Evolutionary conservation across 352 stramenopile species (phyloP).

Genomic region (Albugo laibachii): DNA sequence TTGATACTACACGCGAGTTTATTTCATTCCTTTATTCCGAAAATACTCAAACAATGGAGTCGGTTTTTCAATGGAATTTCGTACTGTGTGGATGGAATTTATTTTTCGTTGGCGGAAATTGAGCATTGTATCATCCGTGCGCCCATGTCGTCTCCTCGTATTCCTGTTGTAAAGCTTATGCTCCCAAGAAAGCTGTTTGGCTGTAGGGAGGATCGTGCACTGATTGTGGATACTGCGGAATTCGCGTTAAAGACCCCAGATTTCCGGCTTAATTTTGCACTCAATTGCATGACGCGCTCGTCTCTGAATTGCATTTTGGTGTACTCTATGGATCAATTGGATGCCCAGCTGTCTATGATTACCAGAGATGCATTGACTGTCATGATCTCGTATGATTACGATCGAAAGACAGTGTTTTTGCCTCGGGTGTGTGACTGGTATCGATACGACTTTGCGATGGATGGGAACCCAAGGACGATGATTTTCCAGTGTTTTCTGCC

Average conservation of each 20-base stretch:
- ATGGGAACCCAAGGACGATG: not conserved
- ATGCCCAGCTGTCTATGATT: constrained; percentile 22
- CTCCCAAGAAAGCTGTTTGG: constrained; percentile 16
- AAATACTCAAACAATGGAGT: constrained; percentile 25
- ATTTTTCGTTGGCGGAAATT: constrained; percentile 31
- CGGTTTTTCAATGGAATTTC: constrained; percentile 37
- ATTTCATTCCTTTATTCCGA: constrained; percentile 16
- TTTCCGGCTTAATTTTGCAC: constrained; percentile 33
- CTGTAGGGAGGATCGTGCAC: constrained; percentile 7
- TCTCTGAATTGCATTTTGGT: constrained; percentile 18
- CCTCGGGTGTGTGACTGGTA: constrained; percentile 44
- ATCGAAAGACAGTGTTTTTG: constrained; percentile 11
- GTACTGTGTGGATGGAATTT: constrained; percentile 22
- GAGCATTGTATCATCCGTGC: constrained; percentile 29
- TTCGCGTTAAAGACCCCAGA: constrained; percentile 15
- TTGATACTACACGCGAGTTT: constrained; percentile 23
- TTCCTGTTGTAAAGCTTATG: constrained; percentile 21
- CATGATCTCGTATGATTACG: constrained; percentile 21
- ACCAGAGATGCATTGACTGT: constrained; percentile 8
- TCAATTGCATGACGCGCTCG: constrained; percentile 40
- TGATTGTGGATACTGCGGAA: not conserved
- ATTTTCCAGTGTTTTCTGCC: constrained; percentile 14
- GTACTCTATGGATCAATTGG: constrained; percentile 39
- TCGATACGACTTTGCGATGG: constrained; percentile 17
- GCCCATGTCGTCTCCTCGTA: constrained; percentile 16